Percentiles rank a stretch among this genome's conserved stretches.
Conservation (phyloP, 2,329 filamentous ascomycete genomes). For the Pseudogymnoascus sp. region DNA sequence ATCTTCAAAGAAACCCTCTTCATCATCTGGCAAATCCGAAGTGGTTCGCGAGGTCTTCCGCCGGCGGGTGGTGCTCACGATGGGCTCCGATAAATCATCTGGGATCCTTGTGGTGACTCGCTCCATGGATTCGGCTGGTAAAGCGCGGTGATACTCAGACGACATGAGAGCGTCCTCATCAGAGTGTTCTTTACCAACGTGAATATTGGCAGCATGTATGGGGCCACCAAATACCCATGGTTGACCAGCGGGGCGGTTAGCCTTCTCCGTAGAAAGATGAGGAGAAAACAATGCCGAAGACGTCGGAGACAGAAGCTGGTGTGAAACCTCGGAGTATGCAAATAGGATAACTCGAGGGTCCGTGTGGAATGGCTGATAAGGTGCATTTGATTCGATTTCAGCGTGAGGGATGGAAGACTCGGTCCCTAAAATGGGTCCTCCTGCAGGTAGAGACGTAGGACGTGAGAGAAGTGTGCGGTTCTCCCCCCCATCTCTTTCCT, state of each 20-base stretch:
- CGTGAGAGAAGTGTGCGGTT: conserved; percentile 14
- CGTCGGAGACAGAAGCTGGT: not conserved
- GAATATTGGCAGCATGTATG: conserved; percentile 42
- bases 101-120: conserved; percentile 44
- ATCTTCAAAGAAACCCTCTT: conserved; percentile 80
- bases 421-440: conserved; percentile 28
- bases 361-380: conserved; percentile 93
- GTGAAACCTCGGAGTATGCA: conserved; percentile 40
- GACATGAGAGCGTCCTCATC: conserved; percentile 35
- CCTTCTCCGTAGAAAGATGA: conserved; percentile 23
- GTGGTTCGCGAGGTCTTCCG: conserved; percentile 45
- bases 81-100: conserved; percentile 53
- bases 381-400: conserved; percentile 91
- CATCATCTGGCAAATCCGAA: conserved; percentile 43
- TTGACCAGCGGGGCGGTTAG: conserved; percentile 20
- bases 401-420: conserved; percentile 63
- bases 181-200: conserved; percentile 39
- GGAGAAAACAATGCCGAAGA: conserved; percentile 22
- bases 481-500: conserved; percentile 22
- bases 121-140: conserved; percentile 57
- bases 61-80: conserved; percentile 72
- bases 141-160: conserved; percentile 43
- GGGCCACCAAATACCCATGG: conserved; percentile 54
- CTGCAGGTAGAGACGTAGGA: conserved; percentile 26
- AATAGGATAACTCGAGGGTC: conserved; percentile 76